Evolutionary conservation across 768 basidiomycete species (phyloP), one percentile per base, ranked within the genome.

Genomic region (Leccinum subgranulosum): DNA sequence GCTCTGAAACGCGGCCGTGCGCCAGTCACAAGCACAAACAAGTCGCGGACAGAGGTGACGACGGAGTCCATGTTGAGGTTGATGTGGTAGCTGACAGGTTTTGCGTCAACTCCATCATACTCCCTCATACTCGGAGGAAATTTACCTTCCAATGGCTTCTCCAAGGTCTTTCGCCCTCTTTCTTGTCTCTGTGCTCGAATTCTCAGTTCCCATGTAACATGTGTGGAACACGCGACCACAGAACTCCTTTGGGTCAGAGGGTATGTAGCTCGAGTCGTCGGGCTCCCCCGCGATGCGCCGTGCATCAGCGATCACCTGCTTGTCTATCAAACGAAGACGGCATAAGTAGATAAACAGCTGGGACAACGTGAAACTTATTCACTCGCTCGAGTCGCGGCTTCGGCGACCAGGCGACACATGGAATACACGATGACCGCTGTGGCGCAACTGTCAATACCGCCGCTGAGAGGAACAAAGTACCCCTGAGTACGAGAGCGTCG

Each of bases 171-270:
- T 95, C 1, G 97, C 97, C 33, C 97, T 79, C 59, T 79, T 75
- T 11, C 93, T 78, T 7, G 97, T 98, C 65, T 97, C 97, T 0
- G 72, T 72, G 58, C 88, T 92, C 7, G 96, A 98, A 70, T 98
- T 95, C 72, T 94, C 92, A 0, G 97, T 99, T 6, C 96, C 96
- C 97, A 99, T 98, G 74, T 96, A 99, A 73, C 94, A 97, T 0
- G 95, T 96, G 72, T 98, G 95, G 77, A 99, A 96, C 54, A 98
- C 87, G 25, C 93, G 81, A 53, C 77, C 79, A 27, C 85, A 84
- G 64, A 98, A 94, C 68, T 98, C 97, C 48, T 80, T 83, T 0
- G 95, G 85, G 70, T 99, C 94, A 0, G 83, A 80, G 1, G 97
- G 96, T 27, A 93, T 66, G 68, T 98, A 98, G 2, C 74, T 74